A percentile compares a stretch with the other conserved stretches of the same genome.
Evolutionary conservation across 2,329 filamentous ascomycete genomes (phyloP).

Genomic region (Aspergillus transmontanensis): DNA sequence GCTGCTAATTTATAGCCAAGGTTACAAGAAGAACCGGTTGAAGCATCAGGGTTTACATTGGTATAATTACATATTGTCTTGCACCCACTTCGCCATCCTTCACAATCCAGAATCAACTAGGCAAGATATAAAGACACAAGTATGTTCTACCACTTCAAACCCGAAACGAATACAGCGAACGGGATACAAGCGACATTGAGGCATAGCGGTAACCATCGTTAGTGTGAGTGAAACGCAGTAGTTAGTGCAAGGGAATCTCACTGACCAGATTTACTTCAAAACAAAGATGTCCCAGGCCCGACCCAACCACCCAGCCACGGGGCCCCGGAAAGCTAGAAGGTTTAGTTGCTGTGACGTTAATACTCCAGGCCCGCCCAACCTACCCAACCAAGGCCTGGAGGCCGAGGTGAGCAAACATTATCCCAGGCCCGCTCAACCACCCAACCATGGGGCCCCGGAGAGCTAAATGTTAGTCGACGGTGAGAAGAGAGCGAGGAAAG

Average conservation of each 20-base stretch:
- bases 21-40: background rate
- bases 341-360: background rate
- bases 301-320: slow-evolving; percentile 12
- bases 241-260: background rate
- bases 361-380: slow-evolving; percentile 2
- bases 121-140: background rate
- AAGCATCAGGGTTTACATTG: background rate
- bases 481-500: background rate
- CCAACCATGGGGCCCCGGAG: slow-evolving; percentile 1
- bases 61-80: background rate
- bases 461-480: background rate
- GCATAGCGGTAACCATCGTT: background rate
- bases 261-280: background rate
- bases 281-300: slow-evolving; percentile 11
- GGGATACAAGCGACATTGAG: background rate
- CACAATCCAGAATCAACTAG: background rate
- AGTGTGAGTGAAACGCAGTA: background rate
- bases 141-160: background rate
- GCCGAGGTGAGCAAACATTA: background rate
- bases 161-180: background rate
- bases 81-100: background rate
- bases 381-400: slow-evolving; percentile 2
- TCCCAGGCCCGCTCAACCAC: slow-evolving; percentile 10
- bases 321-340: background rate
- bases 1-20: background rate